These are phyloP conservation scores for Bipolaris cookei DNA, from an alignment of 2,329 filamentous ascomycete species.

Conservation along the genomic window DNA sequence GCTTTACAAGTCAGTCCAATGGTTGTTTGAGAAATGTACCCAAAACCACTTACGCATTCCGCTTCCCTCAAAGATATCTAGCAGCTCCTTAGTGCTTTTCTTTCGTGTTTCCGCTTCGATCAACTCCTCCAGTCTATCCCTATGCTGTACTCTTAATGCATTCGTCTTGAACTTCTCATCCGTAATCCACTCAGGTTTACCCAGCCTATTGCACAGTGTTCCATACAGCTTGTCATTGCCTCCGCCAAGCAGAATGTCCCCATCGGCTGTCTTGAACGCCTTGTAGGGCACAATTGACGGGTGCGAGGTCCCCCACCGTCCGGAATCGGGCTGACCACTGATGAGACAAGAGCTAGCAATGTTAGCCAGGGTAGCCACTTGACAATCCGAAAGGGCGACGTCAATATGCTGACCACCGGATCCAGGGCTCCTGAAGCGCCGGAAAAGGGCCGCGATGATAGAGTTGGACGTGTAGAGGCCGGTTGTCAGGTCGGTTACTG, in stretches of 20 bases:
- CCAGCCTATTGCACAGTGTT: constrained; percentile 63
- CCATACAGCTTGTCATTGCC: constrained; percentile 69
- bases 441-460: constrained; percentile 91
- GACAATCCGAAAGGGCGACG: constrained; percentile 88
- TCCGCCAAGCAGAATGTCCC: constrained; percentile 68
- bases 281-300: constrained; percentile 98
- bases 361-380: constrained; percentile 93
- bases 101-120: constrained; percentile 78
- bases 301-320: constrained; percentile 95
- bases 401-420: constrained; percentile 86
- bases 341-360: constrained; percentile 91
- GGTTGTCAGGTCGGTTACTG: constrained; percentile 94
- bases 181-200: constrained; percentile 63
- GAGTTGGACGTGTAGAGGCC: constrained; percentile 94
- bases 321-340: constrained; percentile 83
- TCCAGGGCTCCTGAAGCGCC: constrained; percentile 70
- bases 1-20: constrained; percentile 48
- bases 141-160: constrained; percentile 67
- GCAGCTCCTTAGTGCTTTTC: constrained; percentile 87
- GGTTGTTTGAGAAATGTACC: neutral
- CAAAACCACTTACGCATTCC: constrained; percentile 69
- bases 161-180: constrained; percentile 66
- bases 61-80: constrained; percentile 82
- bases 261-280: constrained; percentile 72
- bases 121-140: constrained; percentile 75